Base-by-base conservation (phyloP, 306 rosid genomes). In the Cotoneaster glaucophyllus region DNA sequence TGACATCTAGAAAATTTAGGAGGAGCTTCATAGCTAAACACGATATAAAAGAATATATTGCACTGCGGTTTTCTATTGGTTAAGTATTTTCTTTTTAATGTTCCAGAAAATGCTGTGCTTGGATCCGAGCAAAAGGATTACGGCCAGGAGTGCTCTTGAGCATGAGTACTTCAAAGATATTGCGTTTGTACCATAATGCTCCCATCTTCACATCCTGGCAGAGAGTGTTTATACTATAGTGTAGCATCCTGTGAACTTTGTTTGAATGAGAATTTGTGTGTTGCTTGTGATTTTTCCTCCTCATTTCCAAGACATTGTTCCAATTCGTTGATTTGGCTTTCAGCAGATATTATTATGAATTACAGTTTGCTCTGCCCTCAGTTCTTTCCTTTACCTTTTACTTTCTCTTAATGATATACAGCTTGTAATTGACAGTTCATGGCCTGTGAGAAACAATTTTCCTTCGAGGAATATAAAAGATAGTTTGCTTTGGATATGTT, bases 91-190 rank as follows among this genome's bases (percentile, higher is more conserved):
- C 62, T 13, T 43, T 71, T 26, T 32, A 24, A 14, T 50, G 37
- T 48, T 65, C 57, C 96, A 95, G 99, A 89, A 91, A 81, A 95
- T 95, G 99, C 96, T 95, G 41, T 92, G 92, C 90, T 84, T 92
- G 90, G 99, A 95, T 81, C 99, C 99, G 71, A 95, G 80, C 86
- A 95, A 86, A 83, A 89, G 99, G 84, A 89, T 95, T 50, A 95
- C 93, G 0, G 99, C 99, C 77, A 83, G 97, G 92, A 88, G 82
- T 78, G 97, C 97, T 71, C 96, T 95, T 15, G 97, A 92, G 91
- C 99, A 95, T 65, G 99, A 92, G 77, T 95, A 95, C 86, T 95
- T 95, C 93, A 92, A 85, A 83, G 99, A 92, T 86, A 88, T 95
- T 24, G 84, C 89, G 70, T 85, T 92, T 84, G 97, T 88, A 71